Evolutionary conservation across 495 filamentous ascomycete genomes (phyloP), one percentile per base, ranked within the genome.

Genomic region (Lasiosphaeria ovina): DNA sequence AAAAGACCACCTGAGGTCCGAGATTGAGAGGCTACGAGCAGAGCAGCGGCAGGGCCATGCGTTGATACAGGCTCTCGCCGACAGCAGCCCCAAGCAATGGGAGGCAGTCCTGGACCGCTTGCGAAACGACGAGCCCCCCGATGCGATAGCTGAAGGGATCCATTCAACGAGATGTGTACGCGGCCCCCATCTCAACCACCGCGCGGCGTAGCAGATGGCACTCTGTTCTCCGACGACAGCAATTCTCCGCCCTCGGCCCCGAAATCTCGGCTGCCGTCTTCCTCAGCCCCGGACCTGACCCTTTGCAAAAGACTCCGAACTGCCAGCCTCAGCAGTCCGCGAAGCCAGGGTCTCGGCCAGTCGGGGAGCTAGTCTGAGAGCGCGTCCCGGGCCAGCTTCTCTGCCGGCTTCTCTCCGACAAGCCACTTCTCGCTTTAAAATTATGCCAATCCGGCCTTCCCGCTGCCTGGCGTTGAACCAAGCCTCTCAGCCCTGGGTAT

Each of bases 1-100:
- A 33, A 72, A 72, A 56, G 69, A 70, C 58, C 69, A 72, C 45
- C 50, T 72, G n/a, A 60, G 69, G 24, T 70, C 65, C 36, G 69
- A 72, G 54, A 70, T 72, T 12, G 65, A 70, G 54, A 61, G 67
- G 10, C 59, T 72, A 36, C 63, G 67, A 42, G 53, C 59, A 1
- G 69, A 70, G 24, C 67, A 72, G 34, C 69, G 63, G 9, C 67
- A 65, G 42, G 63, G 63, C 17, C 61, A 67, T n/a, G 67, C 67
- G 0, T 36, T 72, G 8, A 66, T 72, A n/a, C 63, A 58, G 10
- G 67, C 69, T 1, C 65, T 72, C 7, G 59, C 58, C 3, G 65
- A 70, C 61, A 64, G 68, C 53, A 64, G 68, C 42, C 61, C 63
- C 3, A 54, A 66, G 9, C 60, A 60, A 12, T 72, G 65, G 62